Percentiles rank a stretch among this genome's conserved stretches.
Conservation (phyloP, 1,284 basidiomycete species). For the Ceratobasidium sp. region DNA sequence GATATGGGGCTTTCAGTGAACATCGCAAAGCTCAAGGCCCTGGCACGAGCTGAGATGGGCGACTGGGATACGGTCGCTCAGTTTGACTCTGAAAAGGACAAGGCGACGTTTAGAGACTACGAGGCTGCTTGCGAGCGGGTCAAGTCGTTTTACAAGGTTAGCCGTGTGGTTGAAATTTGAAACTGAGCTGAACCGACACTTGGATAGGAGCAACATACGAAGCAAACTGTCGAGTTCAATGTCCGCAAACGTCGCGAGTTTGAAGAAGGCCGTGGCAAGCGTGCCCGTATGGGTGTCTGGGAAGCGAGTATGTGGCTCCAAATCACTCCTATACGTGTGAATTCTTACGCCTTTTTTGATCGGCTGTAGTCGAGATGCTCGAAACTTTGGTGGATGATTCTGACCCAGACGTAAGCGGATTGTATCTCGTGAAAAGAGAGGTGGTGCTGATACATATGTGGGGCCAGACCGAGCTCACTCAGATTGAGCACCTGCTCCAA, state of each 20-base stretch:
- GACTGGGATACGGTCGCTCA: constrained; percentile 66
- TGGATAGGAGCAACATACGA: constrained; percentile 58
- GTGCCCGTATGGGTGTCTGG: constrained; percentile 81
- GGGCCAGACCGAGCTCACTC: constrained; percentile 72
- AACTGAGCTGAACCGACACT: too few relatives aligned
- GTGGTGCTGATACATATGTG: not conserved
- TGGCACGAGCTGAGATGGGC: constrained; percentile 26
- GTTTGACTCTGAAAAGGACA: constrained; percentile 82
- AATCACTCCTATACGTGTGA: not conserved
- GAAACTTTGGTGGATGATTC: constrained; percentile 89
- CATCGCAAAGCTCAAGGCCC: constrained; percentile 48
- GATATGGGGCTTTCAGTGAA: constrained; percentile 45
- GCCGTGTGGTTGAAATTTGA: too few relatives aligned
- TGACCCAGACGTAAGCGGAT: constrained; percentile 73
- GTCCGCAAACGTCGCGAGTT: constrained; percentile 76
- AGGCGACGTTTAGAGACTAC: constrained; percentile 58
- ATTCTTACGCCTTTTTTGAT: not conserved
- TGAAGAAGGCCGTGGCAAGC: constrained; percentile 59
- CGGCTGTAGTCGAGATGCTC: constrained; percentile 69
- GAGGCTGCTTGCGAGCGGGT: constrained; percentile 80
- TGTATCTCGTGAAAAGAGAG: not conserved
- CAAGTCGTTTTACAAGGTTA: constrained; percentile 79
- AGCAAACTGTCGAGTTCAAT: constrained; percentile 88
- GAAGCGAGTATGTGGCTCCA: constrained; percentile 63
- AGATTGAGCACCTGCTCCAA: constrained; percentile 90